Conservation (phyloP, 2,329 filamentous ascomycete genomes). For the Aotearoamyces nothofagi region DNA sequence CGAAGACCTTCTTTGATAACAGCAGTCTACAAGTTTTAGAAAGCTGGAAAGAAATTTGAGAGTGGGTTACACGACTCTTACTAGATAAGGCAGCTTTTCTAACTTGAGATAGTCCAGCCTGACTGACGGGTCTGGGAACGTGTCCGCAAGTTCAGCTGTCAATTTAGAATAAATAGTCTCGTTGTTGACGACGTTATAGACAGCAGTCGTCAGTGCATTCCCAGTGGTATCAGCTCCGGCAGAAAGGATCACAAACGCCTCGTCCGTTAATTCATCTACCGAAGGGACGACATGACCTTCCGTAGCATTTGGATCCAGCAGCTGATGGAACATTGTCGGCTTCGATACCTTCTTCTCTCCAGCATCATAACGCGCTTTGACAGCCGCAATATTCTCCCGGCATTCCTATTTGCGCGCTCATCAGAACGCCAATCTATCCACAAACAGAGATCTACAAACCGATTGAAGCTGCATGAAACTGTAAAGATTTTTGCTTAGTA, state of each 20-base stretch:
- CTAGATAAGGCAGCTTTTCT: constrained; percentile 20
- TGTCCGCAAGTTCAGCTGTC: constrained; percentile 14
- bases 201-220: constrained; percentile 18
- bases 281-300: constrained; percentile 7
- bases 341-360: constrained; percentile 6
- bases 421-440: too few species aligned
- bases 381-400: constrained; percentile 5
- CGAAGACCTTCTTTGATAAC: constrained; percentile 14
- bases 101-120: constrained; percentile 14
- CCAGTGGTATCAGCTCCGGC: constrained; percentile 21
- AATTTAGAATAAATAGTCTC: constrained; percentile 13
- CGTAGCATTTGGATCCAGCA: constrained; percentile 10
- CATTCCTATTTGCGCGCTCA: too few species aligned
- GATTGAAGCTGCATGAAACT: constrained; percentile 9
- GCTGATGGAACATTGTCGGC: constrained; percentile 17
- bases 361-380: constrained; percentile 1
- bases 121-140: constrained; percentile 15
- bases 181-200: constrained; percentile 17
- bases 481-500: constrained; percentile 9
- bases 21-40: constrained; percentile 5
- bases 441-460: too few species aligned
- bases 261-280: constrained; percentile 7
- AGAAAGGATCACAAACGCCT: constrained; percentile 14
- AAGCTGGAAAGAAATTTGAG: too few species aligned
- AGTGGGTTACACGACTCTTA: too few species aligned